Base-by-base conservation (phyloP, 2,329 filamentous ascomycete genomes). In the Hymenoscyphus albidus region DNA sequence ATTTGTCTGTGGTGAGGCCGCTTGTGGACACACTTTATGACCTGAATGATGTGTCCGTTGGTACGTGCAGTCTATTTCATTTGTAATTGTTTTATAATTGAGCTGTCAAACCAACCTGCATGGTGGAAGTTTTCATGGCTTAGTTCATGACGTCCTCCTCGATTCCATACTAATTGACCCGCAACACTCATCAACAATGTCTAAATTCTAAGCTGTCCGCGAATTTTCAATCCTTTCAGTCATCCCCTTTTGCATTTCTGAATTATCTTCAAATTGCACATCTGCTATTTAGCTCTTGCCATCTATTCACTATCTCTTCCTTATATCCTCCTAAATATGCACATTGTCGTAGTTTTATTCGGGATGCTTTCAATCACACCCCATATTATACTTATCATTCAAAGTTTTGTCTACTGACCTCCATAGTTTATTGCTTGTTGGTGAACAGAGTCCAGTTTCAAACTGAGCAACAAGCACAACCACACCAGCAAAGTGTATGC, bases 1-100 rank as follows among this genome's bases (percentile, higher is more conserved):
- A 95, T 74, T 57, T 73, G 22, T 69, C 89, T 1, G 88, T 95
- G 56, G 88, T 95, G 22, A 85, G 92, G 64, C 92, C 92, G 0
- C 78, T 95, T 32, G 90, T 95, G n/a, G 90, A 95, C 74, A 89
- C 91, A 74, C 83, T 94, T 9, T 95, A 92, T 74, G 87, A 91
- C 71, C 82, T 88, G 65, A 84, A 91, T 65, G 92, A 95, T 78
- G 88, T 93, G 48, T 94, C 91, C 1, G 87, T 93, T 63, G 83
- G 87, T 89, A 78, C 68, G 81, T 72, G 16, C 32, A 38, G 13
- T 27, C 10, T n/a, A 9, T 51, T 58, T 44, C n/a, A 40, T 44
- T 35, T 18, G 9, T 7, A 38, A 9, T 48, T 55, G n/a, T 12
- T 4, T 18, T 32, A 22, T 38, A 14, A 5, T 22, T 54, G 22